Evolutionary conservation across 331 rosid species (phyloP).

Genomic region (Stylosanthes scabra): DNA sequence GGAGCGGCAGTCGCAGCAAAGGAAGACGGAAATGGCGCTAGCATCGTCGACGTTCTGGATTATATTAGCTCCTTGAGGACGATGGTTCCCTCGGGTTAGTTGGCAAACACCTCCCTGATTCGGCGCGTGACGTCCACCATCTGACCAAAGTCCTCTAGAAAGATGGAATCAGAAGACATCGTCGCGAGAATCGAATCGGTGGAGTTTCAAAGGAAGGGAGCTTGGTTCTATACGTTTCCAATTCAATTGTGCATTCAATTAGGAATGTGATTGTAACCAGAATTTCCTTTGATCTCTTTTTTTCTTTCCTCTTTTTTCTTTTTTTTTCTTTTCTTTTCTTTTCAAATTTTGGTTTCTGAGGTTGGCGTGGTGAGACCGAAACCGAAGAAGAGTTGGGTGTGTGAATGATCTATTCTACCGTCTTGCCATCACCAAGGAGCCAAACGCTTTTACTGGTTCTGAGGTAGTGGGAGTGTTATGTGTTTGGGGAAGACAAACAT

Average conservation of each 20-base stretch:
- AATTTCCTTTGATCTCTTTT: not conserved
- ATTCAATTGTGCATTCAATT: conserved; percentile 21
- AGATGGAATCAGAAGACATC: conserved; percentile 69
- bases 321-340: too few species aligned
- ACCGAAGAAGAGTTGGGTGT: too few species aligned
- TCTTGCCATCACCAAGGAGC: too few species aligned
- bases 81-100: conserved; percentile 97
- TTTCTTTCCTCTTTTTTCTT: too few species aligned
- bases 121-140: conserved; percentile 97
- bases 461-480: too few species aligned
- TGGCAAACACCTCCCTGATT: conserved; percentile 86
- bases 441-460: too few species aligned
- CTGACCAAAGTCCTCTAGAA: conserved; percentile 95
- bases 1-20: conserved; percentile 82
- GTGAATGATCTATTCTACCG: too few species aligned
- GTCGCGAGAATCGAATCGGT: conserved; percentile 30
- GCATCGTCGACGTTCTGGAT: conserved; percentile 98
- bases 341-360: too few species aligned
- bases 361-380: too few species aligned
- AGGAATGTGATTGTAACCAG: not conserved
- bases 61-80: conserved; percentile 94
- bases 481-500: too few species aligned
- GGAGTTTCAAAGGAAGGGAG: conserved; percentile 9
- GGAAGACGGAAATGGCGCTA: conserved; percentile 84
- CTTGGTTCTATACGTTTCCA: not conserved